Percentiles rank a stretch among this genome's conserved stretches.
These are phyloP conservation scores for Naegleria lovaniensis DNA, from an alignment of 208 protist genomes.

Conservation along the genomic window DNA sequence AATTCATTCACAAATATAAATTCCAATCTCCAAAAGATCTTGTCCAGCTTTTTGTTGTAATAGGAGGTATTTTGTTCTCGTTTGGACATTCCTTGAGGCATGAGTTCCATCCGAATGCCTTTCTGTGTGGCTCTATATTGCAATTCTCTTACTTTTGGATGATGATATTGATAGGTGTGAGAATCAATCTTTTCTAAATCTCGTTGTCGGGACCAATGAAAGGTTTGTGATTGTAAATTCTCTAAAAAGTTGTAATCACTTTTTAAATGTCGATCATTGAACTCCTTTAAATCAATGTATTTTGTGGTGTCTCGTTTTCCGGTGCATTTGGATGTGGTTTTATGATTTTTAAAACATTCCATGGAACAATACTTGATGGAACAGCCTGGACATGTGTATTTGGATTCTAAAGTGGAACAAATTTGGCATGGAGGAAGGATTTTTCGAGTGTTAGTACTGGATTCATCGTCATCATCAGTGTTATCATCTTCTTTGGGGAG, in stretches of 20 bases:
- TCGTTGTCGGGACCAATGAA: background rate
- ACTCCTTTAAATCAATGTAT: background rate
- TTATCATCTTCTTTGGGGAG: too few species aligned
- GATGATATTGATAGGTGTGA: background rate
- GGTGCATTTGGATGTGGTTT: background rate
- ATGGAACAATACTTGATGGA: background rate
- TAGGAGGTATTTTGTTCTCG: background rate
- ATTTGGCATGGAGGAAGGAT: background rate
- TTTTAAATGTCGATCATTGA: background rate
- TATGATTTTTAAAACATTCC: background rate
- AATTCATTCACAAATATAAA: slow-evolving; percentile 1
- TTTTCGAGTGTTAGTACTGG: too few species aligned
- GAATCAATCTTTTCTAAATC: background rate
- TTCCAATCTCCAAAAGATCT: slow-evolving; percentile 13
- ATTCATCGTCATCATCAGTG: background rate
- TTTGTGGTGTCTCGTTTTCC: background rate
- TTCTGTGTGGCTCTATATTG: background rate
- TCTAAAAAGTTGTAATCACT: slow-evolving; percentile 26
- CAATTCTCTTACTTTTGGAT: background rate
- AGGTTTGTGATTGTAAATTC: background rate
- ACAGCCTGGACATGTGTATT: slow-evolving; percentile 22
- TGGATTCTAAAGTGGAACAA: background rate
- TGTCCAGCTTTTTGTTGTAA: background rate
- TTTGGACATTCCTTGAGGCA: slow-evolving; percentile 8
- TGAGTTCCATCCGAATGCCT: background rate